Base-by-base conservation (phyloP, 441 rosid genomes). In the Gossypium davidsonii region DNA sequence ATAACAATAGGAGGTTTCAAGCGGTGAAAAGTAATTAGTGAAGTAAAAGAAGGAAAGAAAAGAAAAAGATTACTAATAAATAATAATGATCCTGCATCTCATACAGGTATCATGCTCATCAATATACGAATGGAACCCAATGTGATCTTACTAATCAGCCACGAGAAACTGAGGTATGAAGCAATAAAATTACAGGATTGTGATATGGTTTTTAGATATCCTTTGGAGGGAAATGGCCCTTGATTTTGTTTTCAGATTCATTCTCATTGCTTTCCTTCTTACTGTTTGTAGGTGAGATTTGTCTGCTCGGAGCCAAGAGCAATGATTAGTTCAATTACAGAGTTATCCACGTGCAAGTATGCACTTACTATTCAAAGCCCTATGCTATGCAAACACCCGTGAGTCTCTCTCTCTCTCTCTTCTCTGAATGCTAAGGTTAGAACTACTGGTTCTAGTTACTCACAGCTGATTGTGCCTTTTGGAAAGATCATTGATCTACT, bases 341-440 rank as follows among this genome's bases (percentile, higher is more conserved):
- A 92, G 84, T 74, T 94, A 72, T 94, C 98, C n/a, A 92, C 98
- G 26, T 92, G 98, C 94, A 94, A 89, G 83, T 94, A 94, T 70
- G 97, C 98, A 4, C 79, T 94, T 62, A 92, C 97, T 21, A 77
- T 94, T 44, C 98, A 91, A 67, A 79, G 84, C 69, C 96, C 97
- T 46, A 83, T 78, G 83, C 90, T 94, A 57, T 94, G 98, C 93
- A 91, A 87, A 86, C 97, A 92, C 77, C 93, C 87, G 97, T 92
- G 85, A 75, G 97, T 79, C 28, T 58, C 79, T 67, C 62, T 51
- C 79, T 67, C 62, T 51, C 34, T 31, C 34, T 31, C 62, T 52
- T 49, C 64, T 49, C 60, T 31, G 53, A 49, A 10, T 61, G 61
- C 60, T 11, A 15, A 14, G 26, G 6, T 17, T 55, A 39, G 10